Percentiles rank a stretch among this genome's conserved stretches.
phyloP scores from a whole-genome alignment of 2,329 filamentous ascomycete genomes.

The Xylaria sp. region DNA sequence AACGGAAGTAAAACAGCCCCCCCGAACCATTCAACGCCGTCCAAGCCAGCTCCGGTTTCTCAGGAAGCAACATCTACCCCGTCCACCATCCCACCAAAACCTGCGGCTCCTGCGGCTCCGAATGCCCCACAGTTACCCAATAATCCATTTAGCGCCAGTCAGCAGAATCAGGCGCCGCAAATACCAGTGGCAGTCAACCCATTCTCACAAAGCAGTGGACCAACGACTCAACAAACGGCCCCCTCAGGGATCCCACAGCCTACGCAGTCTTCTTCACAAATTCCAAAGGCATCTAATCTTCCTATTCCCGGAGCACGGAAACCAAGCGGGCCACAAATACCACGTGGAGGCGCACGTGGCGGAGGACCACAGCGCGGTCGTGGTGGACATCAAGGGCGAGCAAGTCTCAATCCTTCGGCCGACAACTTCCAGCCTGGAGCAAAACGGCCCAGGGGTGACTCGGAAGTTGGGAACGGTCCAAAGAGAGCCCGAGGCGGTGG shows the following conservation, averaged over 20 bases:
- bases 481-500: conserved; percentile 52
- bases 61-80: conserved; percentile 19
- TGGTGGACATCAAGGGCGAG: conserved; percentile 48
- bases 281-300: conserved; percentile 53
- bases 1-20: conserved; percentile 24
- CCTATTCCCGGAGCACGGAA: conserved; percentile 50
- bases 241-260: conserved; percentile 34
- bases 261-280: conserved; percentile 39
- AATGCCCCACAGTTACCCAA: conserved; percentile 22
- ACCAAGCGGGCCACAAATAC: conserved; percentile 41
- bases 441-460: conserved; percentile 65
- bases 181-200: conserved; percentile 36
- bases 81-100: conserved; percentile 31
- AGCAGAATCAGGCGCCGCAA: conserved; percentile 30
- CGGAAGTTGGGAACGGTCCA: conserved; percentile 51
- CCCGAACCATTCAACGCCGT: conserved; percentile 23
- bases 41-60: conserved; percentile 12
- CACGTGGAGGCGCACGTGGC: conserved; percentile 48
- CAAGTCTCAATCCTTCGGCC: conserved; percentile 59
- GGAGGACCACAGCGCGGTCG: conserved; percentile 53
- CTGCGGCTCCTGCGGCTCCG: conserved; percentile 19
- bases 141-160: conserved; percentile 40
- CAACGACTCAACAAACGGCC: conserved; percentile 30
- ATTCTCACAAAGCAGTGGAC: conserved; percentile 36
- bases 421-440: conserved; percentile 65